phyloP scores from a whole-genome alignment of 371 early-diverging fungal species.

The Nematocida homosporus region DNA sequence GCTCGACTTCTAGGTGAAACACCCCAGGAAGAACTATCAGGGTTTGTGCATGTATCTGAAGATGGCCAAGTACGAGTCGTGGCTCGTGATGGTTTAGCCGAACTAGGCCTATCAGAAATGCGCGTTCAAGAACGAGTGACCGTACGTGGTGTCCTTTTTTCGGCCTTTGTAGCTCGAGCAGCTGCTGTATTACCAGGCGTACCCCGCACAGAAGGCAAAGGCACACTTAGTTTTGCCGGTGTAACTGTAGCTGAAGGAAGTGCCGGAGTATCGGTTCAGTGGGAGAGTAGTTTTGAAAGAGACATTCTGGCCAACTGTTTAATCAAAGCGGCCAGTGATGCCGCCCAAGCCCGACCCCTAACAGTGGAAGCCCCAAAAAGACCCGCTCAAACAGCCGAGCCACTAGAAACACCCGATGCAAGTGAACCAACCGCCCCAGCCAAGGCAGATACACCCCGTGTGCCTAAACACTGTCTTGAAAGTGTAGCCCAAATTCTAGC shows the following conservation, averaged over 20 bases:
- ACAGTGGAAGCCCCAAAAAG: background rate
- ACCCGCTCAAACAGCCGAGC: too few species aligned
- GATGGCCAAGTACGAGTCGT: conserved; percentile 50
- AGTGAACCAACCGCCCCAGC: background rate
- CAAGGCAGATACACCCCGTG: background rate
- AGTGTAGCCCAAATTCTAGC: conserved; percentile 26
- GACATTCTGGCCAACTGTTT: conserved; percentile 50
- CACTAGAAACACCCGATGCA: background rate
- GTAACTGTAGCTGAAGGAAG: conserved; percentile 7
- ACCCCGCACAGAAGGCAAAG: background rate
- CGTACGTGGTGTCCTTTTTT: conserved; percentile 36
- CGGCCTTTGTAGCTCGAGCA: background rate
- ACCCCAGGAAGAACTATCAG: conserved; percentile 13
- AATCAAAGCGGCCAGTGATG: conserved; percentile 32
- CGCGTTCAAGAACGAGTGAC: conserved; percentile 28
- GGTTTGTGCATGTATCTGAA: conserved; percentile 52
- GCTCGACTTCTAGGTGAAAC: conserved; percentile 39
- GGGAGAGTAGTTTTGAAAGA: conserved; percentile 39
- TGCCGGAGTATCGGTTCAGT: conserved; percentile 6
- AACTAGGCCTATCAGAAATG: conserved; percentile 29
- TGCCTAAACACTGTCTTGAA: conserved; percentile 37
- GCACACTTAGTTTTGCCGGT: conserved; percentile 15
- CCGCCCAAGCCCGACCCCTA: background rate
- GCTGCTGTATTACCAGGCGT: conserved; percentile 5
- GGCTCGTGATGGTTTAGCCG: conserved; percentile 3